A percentile compares a stretch with the other conserved stretches of the same genome.
Evolutionary conservation across 805 yeast genomes (phyloP).

Genomic region (Saturnispora zaruensis): DNA sequence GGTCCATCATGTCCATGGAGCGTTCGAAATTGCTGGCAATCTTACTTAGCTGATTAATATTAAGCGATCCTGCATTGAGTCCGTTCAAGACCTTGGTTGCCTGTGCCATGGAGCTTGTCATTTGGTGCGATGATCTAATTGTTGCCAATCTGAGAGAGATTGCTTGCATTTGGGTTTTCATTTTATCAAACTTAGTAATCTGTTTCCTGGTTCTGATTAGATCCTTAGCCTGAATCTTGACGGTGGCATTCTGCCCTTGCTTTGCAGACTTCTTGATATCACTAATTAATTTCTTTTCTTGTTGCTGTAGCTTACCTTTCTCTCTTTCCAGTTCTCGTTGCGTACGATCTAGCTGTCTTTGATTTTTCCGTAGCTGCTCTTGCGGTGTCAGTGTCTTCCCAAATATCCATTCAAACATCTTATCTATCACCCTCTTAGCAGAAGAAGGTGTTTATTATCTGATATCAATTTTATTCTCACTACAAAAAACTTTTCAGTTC

Average conservation of each 20-base stretch:
- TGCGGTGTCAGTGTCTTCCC: constrained; percentile 93
- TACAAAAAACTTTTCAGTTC: not conserved
- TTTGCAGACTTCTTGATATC: constrained; percentile 92
- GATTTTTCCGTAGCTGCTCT: constrained; percentile 89
- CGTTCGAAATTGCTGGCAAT: constrained; percentile 94
- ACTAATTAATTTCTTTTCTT: constrained; percentile 76
- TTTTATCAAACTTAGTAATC: constrained; percentile 78
- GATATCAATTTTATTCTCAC: not conserved
- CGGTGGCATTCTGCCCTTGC: constrained; percentile 78
- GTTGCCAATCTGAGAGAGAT: constrained; percentile 86
- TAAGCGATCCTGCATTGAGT: constrained; percentile 77
- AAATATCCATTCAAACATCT: constrained; percentile 87
- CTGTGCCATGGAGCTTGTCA: constrained; percentile 90
- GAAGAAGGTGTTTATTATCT: not conserved
- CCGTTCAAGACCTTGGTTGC: constrained; percentile 80
- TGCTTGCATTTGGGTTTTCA: constrained; percentile 95
- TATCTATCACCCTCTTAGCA: not conserved
- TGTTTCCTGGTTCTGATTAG: constrained; percentile 79
- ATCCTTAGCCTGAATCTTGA: constrained; percentile 94
- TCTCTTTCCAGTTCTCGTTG: constrained; percentile 91
- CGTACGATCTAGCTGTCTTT: constrained; percentile 88
- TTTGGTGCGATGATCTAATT: constrained; percentile 87
- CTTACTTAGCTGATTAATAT: constrained; percentile 76
- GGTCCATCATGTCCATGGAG: constrained; percentile 95
- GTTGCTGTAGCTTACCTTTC: constrained; percentile 73